Conservation (phyloP, 2,329 filamentous ascomycete genomes). For the Aspergillus sp. region DNA sequence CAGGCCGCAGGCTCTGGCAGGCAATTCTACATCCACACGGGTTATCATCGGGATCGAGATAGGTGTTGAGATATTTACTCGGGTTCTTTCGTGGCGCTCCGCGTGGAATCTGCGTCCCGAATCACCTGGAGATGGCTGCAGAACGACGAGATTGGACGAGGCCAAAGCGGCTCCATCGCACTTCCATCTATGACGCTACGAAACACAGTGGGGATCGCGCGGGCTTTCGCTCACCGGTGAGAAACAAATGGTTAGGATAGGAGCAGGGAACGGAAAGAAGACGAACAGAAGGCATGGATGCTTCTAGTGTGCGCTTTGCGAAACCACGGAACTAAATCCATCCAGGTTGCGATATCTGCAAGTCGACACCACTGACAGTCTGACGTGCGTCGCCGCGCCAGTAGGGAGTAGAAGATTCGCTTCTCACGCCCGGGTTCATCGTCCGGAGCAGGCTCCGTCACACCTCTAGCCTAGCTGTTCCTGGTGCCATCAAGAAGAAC, state of each 20-base stretch:
- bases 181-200: conserved; percentile 33
- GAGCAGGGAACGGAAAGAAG: conserved; percentile 18
- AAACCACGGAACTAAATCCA: not conserved
- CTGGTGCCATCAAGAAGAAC: not conserved
- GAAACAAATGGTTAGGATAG: conserved; percentile 26
- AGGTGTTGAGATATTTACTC: conserved; percentile 4
- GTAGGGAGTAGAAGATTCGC: not conserved
- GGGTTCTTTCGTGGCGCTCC: conserved; percentile 11
- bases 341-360: not conserved
- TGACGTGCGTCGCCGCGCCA: conserved; percentile 5
- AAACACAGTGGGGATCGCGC: conserved; percentile 25
- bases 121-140: conserved; percentile 1
- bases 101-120: not conserved
- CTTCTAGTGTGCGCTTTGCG: conserved; percentile 3
- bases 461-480: conserved; percentile 9
- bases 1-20: not conserved
- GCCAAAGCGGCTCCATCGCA: conserved; percentile 17
- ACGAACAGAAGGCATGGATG: conserved; percentile 11
- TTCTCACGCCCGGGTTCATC: not conserved
- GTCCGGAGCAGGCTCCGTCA: conserved; percentile 4
- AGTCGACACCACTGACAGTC: not conserved
- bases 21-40: conserved; percentile 1
- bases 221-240: conserved; percentile 26
- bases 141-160: conserved; percentile 13
- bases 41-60: conserved; percentile 11